Evolutionary conservation across 345 rosid species (phyloP).

Genomic region (Arabidopsis suecica): DNA sequence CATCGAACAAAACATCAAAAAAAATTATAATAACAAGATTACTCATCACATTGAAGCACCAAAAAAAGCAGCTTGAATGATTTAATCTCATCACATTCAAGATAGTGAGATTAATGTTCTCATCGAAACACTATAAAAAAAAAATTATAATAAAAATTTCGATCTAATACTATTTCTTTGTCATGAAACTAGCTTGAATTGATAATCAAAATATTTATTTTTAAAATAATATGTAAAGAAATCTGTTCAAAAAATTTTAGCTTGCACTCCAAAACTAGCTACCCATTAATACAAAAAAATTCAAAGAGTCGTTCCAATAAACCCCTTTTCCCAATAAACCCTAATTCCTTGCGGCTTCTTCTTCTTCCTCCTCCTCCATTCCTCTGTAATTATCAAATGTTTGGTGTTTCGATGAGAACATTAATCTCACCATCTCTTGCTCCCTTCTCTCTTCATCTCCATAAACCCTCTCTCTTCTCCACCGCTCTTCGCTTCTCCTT

Average conservation of each 20-base stretch:
- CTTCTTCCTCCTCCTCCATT: neutral
- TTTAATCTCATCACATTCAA: too few species aligned
- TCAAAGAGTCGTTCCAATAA: neutral
- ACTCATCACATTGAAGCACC: too few species aligned
- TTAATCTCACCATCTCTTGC: conserved; percentile 47
- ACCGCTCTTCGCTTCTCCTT: conserved; percentile 32
- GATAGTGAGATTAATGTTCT: too few species aligned
- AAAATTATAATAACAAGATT: too few species aligned
- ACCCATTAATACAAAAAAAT: neutral
- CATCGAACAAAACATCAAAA: too few species aligned
- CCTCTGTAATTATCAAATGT: conserved; percentile 33
- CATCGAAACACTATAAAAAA: too few species aligned
- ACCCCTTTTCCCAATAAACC: conserved; percentile 11
- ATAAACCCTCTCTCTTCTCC: conserved; percentile 47
- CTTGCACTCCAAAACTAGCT: neutral
- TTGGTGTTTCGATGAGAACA: conserved; percentile 57
- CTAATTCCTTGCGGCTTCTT: conserved; percentile 9
- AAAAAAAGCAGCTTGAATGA: too few species aligned
- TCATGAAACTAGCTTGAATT: neutral
- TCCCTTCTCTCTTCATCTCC: conserved; percentile 40
- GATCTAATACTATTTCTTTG: neutral
- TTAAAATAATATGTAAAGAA: too few species aligned
- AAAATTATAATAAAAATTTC: too few species aligned
- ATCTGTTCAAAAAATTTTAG: neutral
- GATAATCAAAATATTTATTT: too few species aligned